Evolutionary conservation across 768 basidiomycete genomes (phyloP), one percentile per base, ranked within the genome.

Genomic region (Chalciporus pseudorubinellus): DNA sequence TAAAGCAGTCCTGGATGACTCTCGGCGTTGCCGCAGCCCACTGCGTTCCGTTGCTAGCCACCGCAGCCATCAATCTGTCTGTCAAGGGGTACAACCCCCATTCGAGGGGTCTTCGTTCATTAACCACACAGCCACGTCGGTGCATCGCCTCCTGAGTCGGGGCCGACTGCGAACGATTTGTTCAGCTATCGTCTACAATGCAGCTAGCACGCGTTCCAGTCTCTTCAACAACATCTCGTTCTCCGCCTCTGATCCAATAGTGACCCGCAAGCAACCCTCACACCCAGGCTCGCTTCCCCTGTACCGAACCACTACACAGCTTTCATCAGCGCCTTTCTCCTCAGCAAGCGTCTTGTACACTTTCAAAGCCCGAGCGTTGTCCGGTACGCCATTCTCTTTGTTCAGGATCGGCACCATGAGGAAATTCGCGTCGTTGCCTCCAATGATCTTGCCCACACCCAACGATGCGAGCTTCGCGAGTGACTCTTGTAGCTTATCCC

Each of bases 391-490:
- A 38, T 56, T 66, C 46, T 67, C 60, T 24, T 70, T 72, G 39
- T 76, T 76, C 10, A 92, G 71, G 20, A 98, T 76, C 12, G 90
- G 91, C 0, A 92, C 78, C 61, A 98, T 42, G 29, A 98, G 65
- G 62, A 99, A 99, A 68, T 99, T 99, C 16, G 92, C 94, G 63
- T 94, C 74, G 66, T 87, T 88, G 0, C 79, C 85, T 0, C 97
- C 95, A 22, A 98, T 83, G 9, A 78, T 73, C 11, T 67, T 36
- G 1, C 92, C 91, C 0, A 92, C 66, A 0, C 86, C 85, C 19
- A 85, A 59, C 12, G 74, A 44, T 0, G 65, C 53, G 10, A 89
- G 74, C 6, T 66, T 55, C 2, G 72, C 60, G 20, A 98, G 74
- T 4, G 74, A 70, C 0, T 62, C 41, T 19, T 85, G 72, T 2